Evolutionary conservation across 805 yeast species (phyloP).

Genomic region (Kluyveromyces nonfermentans): DNA sequence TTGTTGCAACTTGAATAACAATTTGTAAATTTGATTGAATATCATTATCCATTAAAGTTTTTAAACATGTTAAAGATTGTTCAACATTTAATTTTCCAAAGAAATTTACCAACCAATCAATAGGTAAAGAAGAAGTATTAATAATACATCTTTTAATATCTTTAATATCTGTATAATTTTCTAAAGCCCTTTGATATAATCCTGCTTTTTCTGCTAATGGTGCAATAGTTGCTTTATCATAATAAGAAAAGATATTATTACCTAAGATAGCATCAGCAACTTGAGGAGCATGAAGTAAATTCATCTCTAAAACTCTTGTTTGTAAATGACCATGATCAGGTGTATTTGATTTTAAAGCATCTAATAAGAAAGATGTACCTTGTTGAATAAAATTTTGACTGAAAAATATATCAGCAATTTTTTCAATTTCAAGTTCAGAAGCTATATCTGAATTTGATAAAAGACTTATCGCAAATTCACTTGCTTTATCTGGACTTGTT

Average conservation of each 20-base stretch:
- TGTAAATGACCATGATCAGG: constrained; percentile 95
- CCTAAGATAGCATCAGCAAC: constrained; percentile 98
- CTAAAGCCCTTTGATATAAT: constrained; percentile 88
- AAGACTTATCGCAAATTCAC: constrained; percentile 89
- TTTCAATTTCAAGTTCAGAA: constrained; percentile 64
- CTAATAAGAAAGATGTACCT: constrained; percentile 94
- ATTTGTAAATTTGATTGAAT: constrained; percentile 83
- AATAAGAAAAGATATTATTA: constrained; percentile 89
- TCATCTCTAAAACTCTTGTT: constrained; percentile 87
- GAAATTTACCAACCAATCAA: constrained; percentile 88
- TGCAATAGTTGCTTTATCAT: constrained; percentile 90
- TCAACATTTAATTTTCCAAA: constrained; percentile 93
- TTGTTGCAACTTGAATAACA: constrained; percentile 93
- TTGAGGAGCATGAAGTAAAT: constrained; percentile 93
- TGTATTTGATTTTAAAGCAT: constrained; percentile 86
- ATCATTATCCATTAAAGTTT: constrained; percentile 73
- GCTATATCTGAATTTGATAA: constrained; percentile 54
- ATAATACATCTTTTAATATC: constrained; percentile 94
- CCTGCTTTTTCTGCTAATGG: constrained; percentile 94
- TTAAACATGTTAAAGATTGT: constrained; percentile 79
- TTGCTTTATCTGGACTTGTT: constrained; percentile 94
- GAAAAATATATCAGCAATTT: constrained; percentile 85
- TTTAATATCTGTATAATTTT: constrained; percentile 86
- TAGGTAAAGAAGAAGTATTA: constrained; percentile 74
- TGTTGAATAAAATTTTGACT: constrained; percentile 92